Evolutionary conservation across 2,329 filamentous ascomycete genomes (phyloP), one percentile per base, ranked within the genome.

Genomic region (Penicillium freii): DNA sequence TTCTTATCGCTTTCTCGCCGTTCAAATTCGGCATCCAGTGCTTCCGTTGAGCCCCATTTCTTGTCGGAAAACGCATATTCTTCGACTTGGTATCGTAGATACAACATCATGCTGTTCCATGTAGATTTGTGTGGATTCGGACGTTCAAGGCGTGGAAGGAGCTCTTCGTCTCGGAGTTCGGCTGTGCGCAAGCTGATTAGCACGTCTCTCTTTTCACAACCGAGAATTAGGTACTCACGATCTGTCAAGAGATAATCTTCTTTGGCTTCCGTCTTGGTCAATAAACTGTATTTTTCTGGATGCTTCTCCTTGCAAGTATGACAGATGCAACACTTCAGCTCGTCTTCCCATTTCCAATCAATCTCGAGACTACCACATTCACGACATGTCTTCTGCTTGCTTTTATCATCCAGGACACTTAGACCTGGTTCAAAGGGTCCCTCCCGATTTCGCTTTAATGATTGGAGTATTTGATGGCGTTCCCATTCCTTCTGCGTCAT

Each of bases 51-150:
- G 0, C 94, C 94, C 94, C 94, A 99, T 77, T 97, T 97, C 63
- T 85, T 86, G 1, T 82, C 75, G 0, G 79, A 85, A 67, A 97
- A 88, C 0, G 93, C 94, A 71, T 97, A 97, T 56, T 92, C 91
- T 71, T 99, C 94, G 2, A 99, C 90, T 71, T 99, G 94, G 59
- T 86, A 95, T 0, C 94, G 88, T 23, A 99, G 81, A 72, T 94
- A 99, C 2, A 99, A 83, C 88, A 96, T 96, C 94, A 99, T 99
- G 79, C 96, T 91, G 74, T 97, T 92, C 91, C 92, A 99, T 57
- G 92, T 92, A 0, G 89, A 87, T 73, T 97, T 97, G 77, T 97
- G 94, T 0, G 94, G 94, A 68, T 99, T 99, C 1, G 94, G 93
- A 34, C 88, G 87, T 53, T 90, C 89, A 9, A 99, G 82, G 72